Base-by-base conservation (phyloP, 2,329 filamentous ascomycete genomes). In the Xylaria sp. region DNA sequence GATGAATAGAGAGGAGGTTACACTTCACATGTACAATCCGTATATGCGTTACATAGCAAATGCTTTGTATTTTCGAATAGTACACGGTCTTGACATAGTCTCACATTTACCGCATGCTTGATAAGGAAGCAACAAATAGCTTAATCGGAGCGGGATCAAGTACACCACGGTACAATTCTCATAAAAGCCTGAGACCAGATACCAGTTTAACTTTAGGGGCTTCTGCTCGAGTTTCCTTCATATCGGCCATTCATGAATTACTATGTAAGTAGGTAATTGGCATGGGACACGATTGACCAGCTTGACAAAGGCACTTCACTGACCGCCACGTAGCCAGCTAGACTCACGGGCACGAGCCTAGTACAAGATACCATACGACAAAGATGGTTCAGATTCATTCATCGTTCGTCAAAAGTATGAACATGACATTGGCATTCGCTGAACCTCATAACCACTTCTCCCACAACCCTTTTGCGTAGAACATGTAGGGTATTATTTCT, bases 401-500 rank as follows among this genome's bases (percentile, higher is more conserved):
- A 63, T 52, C 62, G 65, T 64, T 53, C 60, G 50, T 58, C 54
- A 57, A 28, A 54, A 57, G 49, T 61, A 59, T 47, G 51, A 65
- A 63, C 40, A 65, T 64, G 59, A 31, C 59, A 40, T 53, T 19
- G 25, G 21, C 55, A 60, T 64, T 55, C 63, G 56, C 61, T 52
- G 56, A 42, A 42, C 56, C 47, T 58, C 31, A 37, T 31, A 15
- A 56, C 57, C 59, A 52, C 9, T 31, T 9, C 9, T 31, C 28
- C 28, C 38, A 31, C 17, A 54, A 19, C 63, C 47, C 61, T 64
- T 59, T 67, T 21, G 37, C 28, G 2, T 67, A 69, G 57, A 60
- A 60, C 55, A 69, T 69, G 63, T 60, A 67, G 51, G 51, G 57
- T 67, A 67, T 64, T 57, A 63, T 56, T 8, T 46, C 54, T 42